Base-by-base conservation (phyloP, 208 protist genomes). In the Acanthamoeba lugdunensis region DNA sequence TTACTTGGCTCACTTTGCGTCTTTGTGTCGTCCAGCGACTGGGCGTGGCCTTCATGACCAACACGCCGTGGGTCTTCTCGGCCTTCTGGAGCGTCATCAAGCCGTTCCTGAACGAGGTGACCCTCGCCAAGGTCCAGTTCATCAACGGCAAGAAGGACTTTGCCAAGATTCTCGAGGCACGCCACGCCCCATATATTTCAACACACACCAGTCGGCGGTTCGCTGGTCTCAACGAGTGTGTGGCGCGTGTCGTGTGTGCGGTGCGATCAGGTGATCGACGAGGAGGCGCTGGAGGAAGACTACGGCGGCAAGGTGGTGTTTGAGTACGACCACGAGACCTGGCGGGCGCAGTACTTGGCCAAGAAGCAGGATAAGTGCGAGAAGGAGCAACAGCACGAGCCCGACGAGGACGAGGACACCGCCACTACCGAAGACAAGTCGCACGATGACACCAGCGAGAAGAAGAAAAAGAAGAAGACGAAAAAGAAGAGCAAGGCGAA, bases 61-160 rank as follows among this genome's bases (percentile, higher is more conserved):
- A 91, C 85, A 91, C 85, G 85, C 85, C 85, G 13, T 91, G 85
- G 85, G 63, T 91, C 28, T 91, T 91, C 30, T 77, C 54, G 61
- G 85, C 85, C 33, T 91, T 91, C 41, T 91, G 85, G 85, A 50
- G 58, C 21, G 54, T 69, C 5, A 91, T 91, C 85, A 91, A 91
- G 85, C 85, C 85, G 21, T 91, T 91, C 85, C 37, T 91, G 30
- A 91, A 91, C 85, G 85, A 91, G 61, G 85, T 91, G 28, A 91
- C 85, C 58, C 37, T 91, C 18, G 33, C 61, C 85, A 91, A 91
- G 61, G 85, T 91, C 8, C 54, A 75, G 37, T 91, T 91, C 61
- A 37, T 91, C 61, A 87, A 87, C 52, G 37, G 85, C 33, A 75
- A 69, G 41, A 91, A 91, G 85, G 61, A 91, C 61, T 91, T 91